phyloP scores from a whole-genome alignment of 2,329 filamentous ascomycete genomes.

The Xylariaceae sp. region DNA sequence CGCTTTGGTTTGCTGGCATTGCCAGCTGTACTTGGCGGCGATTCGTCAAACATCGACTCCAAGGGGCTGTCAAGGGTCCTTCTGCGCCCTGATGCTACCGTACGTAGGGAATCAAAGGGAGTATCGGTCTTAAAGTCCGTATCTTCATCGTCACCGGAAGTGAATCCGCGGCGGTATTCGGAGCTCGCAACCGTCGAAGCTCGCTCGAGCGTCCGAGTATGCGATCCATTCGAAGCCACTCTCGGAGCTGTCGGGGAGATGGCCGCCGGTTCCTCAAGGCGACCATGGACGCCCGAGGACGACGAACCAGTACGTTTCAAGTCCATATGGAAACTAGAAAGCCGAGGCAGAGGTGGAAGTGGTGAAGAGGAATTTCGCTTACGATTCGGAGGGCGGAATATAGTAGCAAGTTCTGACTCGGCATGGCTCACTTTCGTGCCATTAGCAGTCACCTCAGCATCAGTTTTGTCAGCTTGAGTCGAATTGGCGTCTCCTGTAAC shows the following conservation, averaged over 20 bases:
- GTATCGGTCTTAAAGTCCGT: slow-evolving; percentile 79
- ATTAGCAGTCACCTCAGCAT: slow-evolving; percentile 32
- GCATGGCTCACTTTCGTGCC: slow-evolving; percentile 32
- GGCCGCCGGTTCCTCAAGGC: slow-evolving; percentile 23
- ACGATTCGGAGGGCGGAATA: slow-evolving; percentile 36
- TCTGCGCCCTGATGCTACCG: slow-evolving; percentile 67
- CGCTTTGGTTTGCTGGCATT: slow-evolving; percentile 55
- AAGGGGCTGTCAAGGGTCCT: slow-evolving; percentile 71
- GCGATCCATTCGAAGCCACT: slow-evolving; percentile 34
- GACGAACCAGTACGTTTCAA: slow-evolving; percentile 50
- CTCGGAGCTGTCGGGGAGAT: slow-evolving; percentile 25
- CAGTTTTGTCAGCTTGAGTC: slow-evolving; percentile 29
- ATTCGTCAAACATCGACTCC: slow-evolving; percentile 82
- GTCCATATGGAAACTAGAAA: slow-evolving; percentile 60
- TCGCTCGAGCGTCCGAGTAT: slow-evolving; percentile 49
- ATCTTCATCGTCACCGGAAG: slow-evolving; percentile 75
- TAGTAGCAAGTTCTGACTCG: slow-evolving; percentile 37
- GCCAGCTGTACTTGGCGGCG: slow-evolving; percentile 62
- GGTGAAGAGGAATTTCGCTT: slow-evolving; percentile 58
- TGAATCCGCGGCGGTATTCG: slow-evolving; percentile 68
- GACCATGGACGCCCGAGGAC: slow-evolving; percentile 43
- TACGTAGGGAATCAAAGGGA: slow-evolving; percentile 75
- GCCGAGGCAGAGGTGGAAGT: slow-evolving; percentile 55
- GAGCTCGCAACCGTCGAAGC: slow-evolving; percentile 70
- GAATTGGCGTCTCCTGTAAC: slow-evolving; percentile 34